phyloP scores from a whole-genome alignment of 2,329 filamentous ascomycete genomes.

The Geosmithia morbida region DNA sequence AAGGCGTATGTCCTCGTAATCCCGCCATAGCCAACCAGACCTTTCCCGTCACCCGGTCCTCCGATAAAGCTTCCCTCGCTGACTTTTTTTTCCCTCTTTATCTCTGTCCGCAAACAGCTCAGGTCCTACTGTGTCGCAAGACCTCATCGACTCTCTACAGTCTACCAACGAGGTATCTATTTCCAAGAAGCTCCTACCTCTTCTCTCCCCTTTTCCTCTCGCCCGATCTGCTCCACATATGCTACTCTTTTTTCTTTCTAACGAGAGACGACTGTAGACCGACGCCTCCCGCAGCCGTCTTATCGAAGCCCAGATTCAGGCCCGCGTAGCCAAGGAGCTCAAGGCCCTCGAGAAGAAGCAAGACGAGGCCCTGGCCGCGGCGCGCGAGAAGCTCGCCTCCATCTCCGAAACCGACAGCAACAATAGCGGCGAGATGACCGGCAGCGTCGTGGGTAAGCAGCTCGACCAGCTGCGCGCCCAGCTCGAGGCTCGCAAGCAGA shows the following conservation, averaged over 20 bases:
- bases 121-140: constrained; percentile 53
- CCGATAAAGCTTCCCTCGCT: neutral
- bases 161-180: constrained; percentile 65
- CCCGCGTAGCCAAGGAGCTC: constrained; percentile 75
- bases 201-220: neutral
- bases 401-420: constrained; percentile 40
- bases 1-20: constrained; percentile 31
- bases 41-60: neutral
- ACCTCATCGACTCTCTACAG: constrained; percentile 71
- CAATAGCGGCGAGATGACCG: constrained; percentile 14
- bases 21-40: neutral
- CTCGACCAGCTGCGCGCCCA: constrained; percentile 42
- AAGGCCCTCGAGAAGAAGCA: constrained; percentile 62
- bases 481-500: constrained; percentile 19
- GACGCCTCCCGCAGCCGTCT: constrained; percentile 74
- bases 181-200: neutral
- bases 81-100: neutral
- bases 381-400: constrained; percentile 51
- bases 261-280: constrained; percentile 46
- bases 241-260: too few species aligned
- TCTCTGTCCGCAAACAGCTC: constrained; percentile 13
- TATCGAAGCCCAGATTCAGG: constrained; percentile 77
- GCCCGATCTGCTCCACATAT: neutral
- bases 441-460: constrained; percentile 39
- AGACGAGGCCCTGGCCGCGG: constrained; percentile 50